A percentile compares a stretch with the other conserved stretches of the same genome.
Conservation (phyloP, 2,329 filamentous ascomycete genomes). For the Thielaviopsis musarum region DNA sequence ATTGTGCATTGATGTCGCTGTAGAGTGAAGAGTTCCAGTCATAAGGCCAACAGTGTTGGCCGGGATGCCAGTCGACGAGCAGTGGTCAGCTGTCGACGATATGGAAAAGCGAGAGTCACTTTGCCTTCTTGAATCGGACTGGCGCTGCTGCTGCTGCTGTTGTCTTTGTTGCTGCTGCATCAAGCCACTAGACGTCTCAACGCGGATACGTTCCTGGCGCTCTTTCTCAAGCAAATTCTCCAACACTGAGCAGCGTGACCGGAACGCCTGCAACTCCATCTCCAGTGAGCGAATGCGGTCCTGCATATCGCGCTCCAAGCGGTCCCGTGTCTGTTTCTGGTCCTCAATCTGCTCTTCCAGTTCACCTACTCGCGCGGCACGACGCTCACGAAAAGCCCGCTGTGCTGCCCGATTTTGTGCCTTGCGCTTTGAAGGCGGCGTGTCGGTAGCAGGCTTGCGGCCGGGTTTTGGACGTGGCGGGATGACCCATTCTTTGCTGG, state of each 20-base stretch:
- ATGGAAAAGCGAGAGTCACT: constrained; percentile 5
- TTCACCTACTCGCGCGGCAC: constrained; percentile 69
- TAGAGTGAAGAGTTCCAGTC: not conserved
- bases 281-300: constrained; percentile 44
- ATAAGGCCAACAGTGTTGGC: not conserved
- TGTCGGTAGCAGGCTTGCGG: constrained; percentile 84
- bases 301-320: constrained; percentile 38
- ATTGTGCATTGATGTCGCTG: not conserved
- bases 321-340: constrained; percentile 38
- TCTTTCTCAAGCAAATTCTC: constrained; percentile 47
- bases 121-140: constrained; percentile 11
- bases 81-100: constrained; percentile 2
- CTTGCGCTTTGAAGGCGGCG: constrained; percentile 82
- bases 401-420: constrained; percentile 89
- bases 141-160: constrained; percentile 15
- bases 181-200: constrained; percentile 24
- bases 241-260: constrained; percentile 41
- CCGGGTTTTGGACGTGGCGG: constrained; percentile 77
- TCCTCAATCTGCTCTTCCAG: constrained; percentile 50
- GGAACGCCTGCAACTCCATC: constrained; percentile 48
- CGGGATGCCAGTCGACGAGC: not conserved
- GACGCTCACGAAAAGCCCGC: constrained; percentile 72
- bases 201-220: constrained; percentile 29
- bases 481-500: constrained; percentile 72
- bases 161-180: constrained; percentile 18